A percentile compares a stretch with the other conserved stretches of the same genome.
Conservation (phyloP, 768 basidiomycete genomes). For the Lentinula lateritia region DNA sequence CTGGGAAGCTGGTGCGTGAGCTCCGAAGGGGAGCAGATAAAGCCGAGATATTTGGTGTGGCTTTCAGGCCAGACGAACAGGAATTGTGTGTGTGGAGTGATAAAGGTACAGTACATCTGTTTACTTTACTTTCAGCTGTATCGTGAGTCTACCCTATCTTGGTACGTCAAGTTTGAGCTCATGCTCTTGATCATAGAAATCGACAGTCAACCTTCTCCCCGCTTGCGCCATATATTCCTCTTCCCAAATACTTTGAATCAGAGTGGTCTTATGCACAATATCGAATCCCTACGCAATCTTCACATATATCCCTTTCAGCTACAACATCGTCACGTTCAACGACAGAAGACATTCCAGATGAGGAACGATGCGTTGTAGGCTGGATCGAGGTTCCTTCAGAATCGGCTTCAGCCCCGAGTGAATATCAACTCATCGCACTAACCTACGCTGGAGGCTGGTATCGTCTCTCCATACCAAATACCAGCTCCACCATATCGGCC, state of each 20-base stretch:
- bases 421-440: constrained; percentile 78
- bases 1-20: constrained; percentile 72
- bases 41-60: constrained; percentile 87
- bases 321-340: constrained; percentile 52
- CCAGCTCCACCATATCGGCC: constrained; percentile 16
- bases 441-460: constrained; percentile 95
- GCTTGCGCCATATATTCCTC: constrained; percentile 71
- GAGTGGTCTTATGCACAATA: constrained; percentile 96
- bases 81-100: constrained; percentile 93
- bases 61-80: constrained; percentile 80
- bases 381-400: constrained; percentile 62
- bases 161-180: not conserved
- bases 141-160: constrained; percentile 41
- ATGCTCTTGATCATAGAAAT: constrained; percentile 42
- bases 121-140: constrained; percentile 64
- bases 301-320: constrained; percentile 75
- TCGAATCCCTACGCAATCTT: constrained; percentile 77
- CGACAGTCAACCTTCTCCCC: constrained; percentile 82
- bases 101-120: constrained; percentile 91
- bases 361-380: constrained; percentile 83
- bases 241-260: constrained; percentile 91
- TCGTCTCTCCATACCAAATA: constrained; percentile 60
- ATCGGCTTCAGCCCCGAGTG: constrained; percentile 19
- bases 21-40: constrained; percentile 84
- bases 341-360: constrained; percentile 60